Conservation (phyloP, 108 stramenopile species). For the Cyclotella choctawhatcheeana region DNA sequence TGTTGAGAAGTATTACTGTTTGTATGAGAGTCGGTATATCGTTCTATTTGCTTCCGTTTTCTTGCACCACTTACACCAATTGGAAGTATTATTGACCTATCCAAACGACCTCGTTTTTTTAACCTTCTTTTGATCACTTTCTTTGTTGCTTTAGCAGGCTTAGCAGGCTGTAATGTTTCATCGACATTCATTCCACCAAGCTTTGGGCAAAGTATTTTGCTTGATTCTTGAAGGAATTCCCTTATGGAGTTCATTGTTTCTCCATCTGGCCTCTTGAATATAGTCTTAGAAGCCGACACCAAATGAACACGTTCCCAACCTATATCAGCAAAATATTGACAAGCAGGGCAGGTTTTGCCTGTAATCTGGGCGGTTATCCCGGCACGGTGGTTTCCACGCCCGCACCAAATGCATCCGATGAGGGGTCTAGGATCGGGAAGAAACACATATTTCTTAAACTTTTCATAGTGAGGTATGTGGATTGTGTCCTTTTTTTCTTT, state of each 20-base stretch:
- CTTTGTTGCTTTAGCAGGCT: background rate
- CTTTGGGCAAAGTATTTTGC: background rate
- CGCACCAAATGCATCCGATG: conserved; percentile 26
- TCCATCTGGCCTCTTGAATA: background rate
- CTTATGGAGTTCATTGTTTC: background rate
- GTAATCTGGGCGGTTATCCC: too few relatives aligned
- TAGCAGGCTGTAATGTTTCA: background rate
- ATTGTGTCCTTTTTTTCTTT: background rate
- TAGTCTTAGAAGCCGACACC: background rate
- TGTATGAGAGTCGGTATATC: too few relatives aligned
- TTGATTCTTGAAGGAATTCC: background rate
- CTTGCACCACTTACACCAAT: too few relatives aligned
- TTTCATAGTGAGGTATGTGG: background rate
- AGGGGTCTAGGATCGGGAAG: conserved; percentile 23
- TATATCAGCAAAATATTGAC: conserved; percentile 7
- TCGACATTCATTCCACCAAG: background rate
- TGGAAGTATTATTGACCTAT: too few relatives aligned
- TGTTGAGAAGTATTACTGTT: background rate
- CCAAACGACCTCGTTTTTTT: too few relatives aligned
- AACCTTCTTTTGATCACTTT: background rate
- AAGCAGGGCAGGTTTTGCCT: conserved; percentile 13
- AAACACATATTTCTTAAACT: conserved; percentile 5
- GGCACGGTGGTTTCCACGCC: too few relatives aligned
- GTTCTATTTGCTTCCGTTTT: too few relatives aligned
- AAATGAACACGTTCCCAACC: background rate